Evolutionary conservation across 2,329 filamentous ascomycete species (phyloP).

Genomic region (Botrytis porri): DNA sequence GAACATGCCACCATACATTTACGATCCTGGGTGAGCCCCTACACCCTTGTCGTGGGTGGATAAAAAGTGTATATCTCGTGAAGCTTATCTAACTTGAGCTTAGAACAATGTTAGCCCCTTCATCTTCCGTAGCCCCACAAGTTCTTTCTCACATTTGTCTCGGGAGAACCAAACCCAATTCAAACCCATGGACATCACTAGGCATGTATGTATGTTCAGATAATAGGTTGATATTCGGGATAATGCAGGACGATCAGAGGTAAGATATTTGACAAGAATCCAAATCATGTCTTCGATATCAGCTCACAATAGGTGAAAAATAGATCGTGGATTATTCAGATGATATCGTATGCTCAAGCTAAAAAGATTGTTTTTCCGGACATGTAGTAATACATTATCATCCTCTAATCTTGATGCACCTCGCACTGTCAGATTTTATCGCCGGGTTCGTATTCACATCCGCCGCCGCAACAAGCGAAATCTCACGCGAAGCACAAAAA

Average conservation of each 20-base stretch:
- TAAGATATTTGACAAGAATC: background rate
- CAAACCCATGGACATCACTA: background rate
- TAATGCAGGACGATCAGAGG: background rate
- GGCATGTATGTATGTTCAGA: background rate
- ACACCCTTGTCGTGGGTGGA: background rate
- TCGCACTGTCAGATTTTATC: conserved; percentile 15
- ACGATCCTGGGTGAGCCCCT: conserved; percentile 3
- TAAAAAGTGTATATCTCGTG: background rate
- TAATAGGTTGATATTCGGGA: background rate
- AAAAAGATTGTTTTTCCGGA: conserved; percentile 13
- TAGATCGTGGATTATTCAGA: conserved; percentile 15
- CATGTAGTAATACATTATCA: conserved; percentile 14
- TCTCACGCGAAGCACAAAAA: background rate
- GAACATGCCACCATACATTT: conserved; percentile 16
- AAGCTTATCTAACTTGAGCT: conserved; percentile 9
- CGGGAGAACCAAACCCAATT: conserved; percentile 9
- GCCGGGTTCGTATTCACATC: conserved; percentile 20
- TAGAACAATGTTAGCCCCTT: background rate
- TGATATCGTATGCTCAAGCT: background rate
- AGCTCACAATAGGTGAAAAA: background rate
- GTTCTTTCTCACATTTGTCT: conserved; percentile 6
- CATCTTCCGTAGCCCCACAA: conserved; percentile 16
- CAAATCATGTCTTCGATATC: background rate
- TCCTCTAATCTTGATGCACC: conserved; percentile 13
- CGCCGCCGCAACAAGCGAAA: conserved; percentile 19